A percentile compares a stretch with the other conserved stretches of the same genome.
Evolutionary conservation across 1,284 basidiomycete genomes (phyloP).

Genomic region (Puccinia hordei): DNA sequence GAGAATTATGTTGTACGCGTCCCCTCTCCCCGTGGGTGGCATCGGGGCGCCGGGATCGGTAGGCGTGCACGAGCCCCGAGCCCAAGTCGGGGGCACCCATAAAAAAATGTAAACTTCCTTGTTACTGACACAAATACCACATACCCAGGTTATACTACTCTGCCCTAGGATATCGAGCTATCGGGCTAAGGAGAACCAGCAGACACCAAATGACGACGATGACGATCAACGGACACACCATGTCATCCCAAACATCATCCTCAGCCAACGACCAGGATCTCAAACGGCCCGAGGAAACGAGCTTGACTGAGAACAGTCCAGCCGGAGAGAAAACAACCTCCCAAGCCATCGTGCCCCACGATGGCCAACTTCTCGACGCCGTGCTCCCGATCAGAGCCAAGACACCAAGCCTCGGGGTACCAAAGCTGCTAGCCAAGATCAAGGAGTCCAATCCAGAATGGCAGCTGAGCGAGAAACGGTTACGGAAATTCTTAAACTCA

Average conservation of each 20-base stretch:
- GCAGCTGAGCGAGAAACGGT: constrained; percentile 48
- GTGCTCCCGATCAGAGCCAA: constrained; percentile 27
- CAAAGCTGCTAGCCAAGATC: constrained; percentile 40
- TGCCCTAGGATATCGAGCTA: no score
- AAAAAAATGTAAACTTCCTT: no score
- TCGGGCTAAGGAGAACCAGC: background rate
- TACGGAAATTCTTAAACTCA: constrained; percentile 46
- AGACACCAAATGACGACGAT: background rate
- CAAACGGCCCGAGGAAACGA: background rate
- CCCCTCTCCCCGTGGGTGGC: no score
- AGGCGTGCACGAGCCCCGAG: no score
- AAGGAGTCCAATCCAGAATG: constrained; percentile 43
- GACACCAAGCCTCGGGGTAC: constrained; percentile 39
- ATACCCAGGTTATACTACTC: no score
- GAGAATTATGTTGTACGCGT: no score
- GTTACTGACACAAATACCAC: no score
- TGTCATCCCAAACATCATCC: background rate
- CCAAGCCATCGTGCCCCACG: constrained; percentile 8
- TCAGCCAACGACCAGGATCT: background rate
- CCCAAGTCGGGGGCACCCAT: no score
- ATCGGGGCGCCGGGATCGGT: no score
- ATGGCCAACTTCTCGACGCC: constrained; percentile 38
- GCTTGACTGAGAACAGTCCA: background rate
- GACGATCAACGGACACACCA: constrained; percentile 1
- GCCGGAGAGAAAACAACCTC: background rate